Evolutionary conservation across 345 rosid species (phyloP), one percentile per base, ranked within the genome.

Genomic region (Murraya koenigii): DNA sequence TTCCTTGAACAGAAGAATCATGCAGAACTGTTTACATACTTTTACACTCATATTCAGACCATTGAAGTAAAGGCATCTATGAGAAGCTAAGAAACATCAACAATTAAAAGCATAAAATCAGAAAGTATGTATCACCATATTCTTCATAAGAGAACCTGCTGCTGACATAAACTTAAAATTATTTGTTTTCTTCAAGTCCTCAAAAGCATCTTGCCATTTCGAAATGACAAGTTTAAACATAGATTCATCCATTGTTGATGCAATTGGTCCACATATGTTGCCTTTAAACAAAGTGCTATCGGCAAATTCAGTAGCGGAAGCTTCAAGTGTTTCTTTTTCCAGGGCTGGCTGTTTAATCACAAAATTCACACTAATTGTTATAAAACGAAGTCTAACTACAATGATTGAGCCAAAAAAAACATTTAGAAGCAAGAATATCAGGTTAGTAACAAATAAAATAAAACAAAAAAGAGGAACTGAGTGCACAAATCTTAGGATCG

Each of bases 211-310:
- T 62, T 89, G 93, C 99, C 99, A 96, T 78, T 85, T 94, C 56
- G 97, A 94, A 74, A 88, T 80, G 80, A 96, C 90, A 69, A 96
- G 87, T 70, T 66, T 64, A 84, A 96, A 94, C 99, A 94, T 92
- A 67, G 94, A 87, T 84, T 96, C 98, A 75, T 92, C 90, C 86
- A 94, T 90, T 62, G 99, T 82, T 83, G 90, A 90, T 76, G 99
- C 94, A 84, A 96, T 89, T 22, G 99, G 99, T 73, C 97, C 97
- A 81, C 99, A 96, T 61, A 91, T 75, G 85, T 88, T 89, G 80
- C 90, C 97, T 66, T 88, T 86, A 83, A 89, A 91, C 76, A 75
- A 66, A 44, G 89, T 85, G 79, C 44, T 81, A 74, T 78, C 93
- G 63, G 76, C 89, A 79, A 41, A 66, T 63, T 85, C 77, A n/a